Percentiles rank a stretch among this genome's conserved stretches.
phyloP scores from a whole-genome alignment of 2,329 filamentous ascomycete species.

The Epichloe gansuensis region DNA sequence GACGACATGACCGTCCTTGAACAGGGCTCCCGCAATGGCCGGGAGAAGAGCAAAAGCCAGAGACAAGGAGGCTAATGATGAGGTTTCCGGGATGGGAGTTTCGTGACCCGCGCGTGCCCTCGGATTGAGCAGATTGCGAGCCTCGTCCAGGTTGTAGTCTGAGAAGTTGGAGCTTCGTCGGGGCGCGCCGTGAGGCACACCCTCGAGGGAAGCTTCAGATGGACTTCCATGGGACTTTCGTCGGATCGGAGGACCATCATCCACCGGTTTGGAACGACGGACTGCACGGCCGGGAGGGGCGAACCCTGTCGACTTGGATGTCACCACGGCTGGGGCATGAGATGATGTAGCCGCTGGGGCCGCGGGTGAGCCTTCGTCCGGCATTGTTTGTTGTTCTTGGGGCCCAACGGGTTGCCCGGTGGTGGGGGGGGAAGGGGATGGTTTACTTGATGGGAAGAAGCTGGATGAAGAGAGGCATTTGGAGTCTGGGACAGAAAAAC shows the following conservation, averaged over 20 bases:
- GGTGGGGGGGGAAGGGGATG: too few species aligned
- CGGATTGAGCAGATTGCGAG: slow-evolving; percentile 52
- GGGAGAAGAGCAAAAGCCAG: slow-evolving; percentile 74
- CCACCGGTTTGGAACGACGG: slow-evolving; percentile 29
- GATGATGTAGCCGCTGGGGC: not conserved
- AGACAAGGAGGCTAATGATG: slow-evolving; percentile 68
- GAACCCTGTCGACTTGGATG: slow-evolving; percentile 5
- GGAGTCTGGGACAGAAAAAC: not conserved
- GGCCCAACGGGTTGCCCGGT: not conserved
- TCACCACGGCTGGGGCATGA: not conserved
- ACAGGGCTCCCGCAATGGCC: slow-evolving; percentile 71
- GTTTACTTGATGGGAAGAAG: too few species aligned
- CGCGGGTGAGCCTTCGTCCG: slow-evolving; percentile 9
- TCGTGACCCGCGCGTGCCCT: slow-evolving; percentile 24
- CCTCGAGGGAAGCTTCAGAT: slow-evolving; percentile 17
- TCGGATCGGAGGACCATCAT: slow-evolving; percentile 17
- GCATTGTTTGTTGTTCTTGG: slow-evolving; percentile 3
- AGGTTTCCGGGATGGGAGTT: slow-evolving; percentile 37
- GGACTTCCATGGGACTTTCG: slow-evolving; percentile 9
- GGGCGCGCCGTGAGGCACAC: slow-evolving; percentile 19
- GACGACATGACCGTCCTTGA: slow-evolving; percentile 70
- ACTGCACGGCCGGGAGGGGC: slow-evolving; percentile 22
- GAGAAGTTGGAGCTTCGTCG: slow-evolving; percentile 70
- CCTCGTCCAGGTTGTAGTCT: slow-evolving; percentile 58
- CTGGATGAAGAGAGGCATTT: not conserved